phyloP scores from a whole-genome alignment of 768 basidiomycete species.

The Lentinula guzmanii region DNA sequence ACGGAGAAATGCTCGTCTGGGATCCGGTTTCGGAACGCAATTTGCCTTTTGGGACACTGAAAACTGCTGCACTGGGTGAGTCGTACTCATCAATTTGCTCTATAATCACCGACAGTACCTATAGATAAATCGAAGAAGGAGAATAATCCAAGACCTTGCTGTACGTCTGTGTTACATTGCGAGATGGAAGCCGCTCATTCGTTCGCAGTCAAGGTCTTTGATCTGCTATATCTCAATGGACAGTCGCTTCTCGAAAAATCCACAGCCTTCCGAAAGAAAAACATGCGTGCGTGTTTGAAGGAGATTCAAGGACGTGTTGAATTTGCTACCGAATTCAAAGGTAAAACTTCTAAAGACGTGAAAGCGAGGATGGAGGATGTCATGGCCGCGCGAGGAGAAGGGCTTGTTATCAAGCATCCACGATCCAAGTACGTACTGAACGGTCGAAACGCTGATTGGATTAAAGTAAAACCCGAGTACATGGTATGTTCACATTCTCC shows the following conservation, averaged over 20 bases:
- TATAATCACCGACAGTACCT: not conserved
- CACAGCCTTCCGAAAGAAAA: conserved; percentile 71
- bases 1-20: conserved; percentile 99
- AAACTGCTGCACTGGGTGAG: conserved; percentile 84
- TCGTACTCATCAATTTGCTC: not conserved
- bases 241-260: conserved; percentile 68
- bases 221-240: conserved; percentile 87
- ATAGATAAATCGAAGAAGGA: conserved; percentile 68
- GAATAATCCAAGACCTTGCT: conserved; percentile 82
- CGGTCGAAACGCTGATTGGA: conserved; percentile 87
- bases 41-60: conserved; percentile 89
- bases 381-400: conserved; percentile 84
- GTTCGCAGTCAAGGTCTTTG: conserved; percentile 86
- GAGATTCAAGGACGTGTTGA: conserved; percentile 78
- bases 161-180: conserved; percentile 37
- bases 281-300: conserved; percentile 62
- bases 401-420: conserved; percentile 87
- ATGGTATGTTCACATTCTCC: conserved; percentile 46
- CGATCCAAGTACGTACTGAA: conserved; percentile 77
- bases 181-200: too few relatives aligned
- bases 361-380: conserved; percentile 74
- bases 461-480: conserved; percentile 91
- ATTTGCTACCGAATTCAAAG: conserved; percentile 64
- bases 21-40: conserved; percentile 86
- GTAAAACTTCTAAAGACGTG: conserved; percentile 78